Percentiles rank a stretch among this genome's conserved stretches.
phyloP scores from a whole-genome alignment of 1,284 basidiomycete genomes.

The Sporisorium scitamineum region DNA sequence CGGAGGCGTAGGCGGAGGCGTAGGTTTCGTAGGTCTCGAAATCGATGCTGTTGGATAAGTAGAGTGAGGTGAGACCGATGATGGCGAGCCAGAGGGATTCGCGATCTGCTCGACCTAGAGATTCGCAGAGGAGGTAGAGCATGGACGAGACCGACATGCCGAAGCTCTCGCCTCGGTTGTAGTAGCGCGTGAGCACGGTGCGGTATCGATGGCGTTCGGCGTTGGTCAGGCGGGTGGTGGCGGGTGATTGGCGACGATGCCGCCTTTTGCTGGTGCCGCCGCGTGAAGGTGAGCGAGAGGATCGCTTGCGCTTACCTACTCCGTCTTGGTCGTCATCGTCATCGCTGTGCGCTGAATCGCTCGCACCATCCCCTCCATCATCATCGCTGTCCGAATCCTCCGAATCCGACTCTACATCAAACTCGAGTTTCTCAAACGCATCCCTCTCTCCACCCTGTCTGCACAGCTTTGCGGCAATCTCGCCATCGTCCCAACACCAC shows the following conservation, averaged over 20 bases:
- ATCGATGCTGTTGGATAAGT: constrained; percentile 86
- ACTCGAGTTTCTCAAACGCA: constrained; percentile 60
- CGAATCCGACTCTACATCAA: constrained; percentile 60
- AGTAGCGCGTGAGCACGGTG: constrained; percentile 74
- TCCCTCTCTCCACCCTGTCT: constrained; percentile 48
- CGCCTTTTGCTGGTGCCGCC: constrained; percentile 10
- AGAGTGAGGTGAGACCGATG: constrained; percentile 92
- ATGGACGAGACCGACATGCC: constrained; percentile 90
- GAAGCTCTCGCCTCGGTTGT: constrained; percentile 84
- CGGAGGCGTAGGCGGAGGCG: constrained; percentile 56
- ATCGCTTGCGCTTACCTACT: constrained; percentile 36
- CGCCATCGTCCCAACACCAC: constrained; percentile 67
- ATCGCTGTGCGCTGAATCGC: constrained; percentile 25
- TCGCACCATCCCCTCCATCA: constrained; percentile 45
- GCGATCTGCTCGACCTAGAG: constrained; percentile 89
- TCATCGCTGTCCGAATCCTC: constrained; percentile 74
- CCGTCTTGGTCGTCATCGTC: constrained; percentile 49
- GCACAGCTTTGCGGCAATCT: constrained; percentile 48
- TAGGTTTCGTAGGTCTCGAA: constrained; percentile 81
- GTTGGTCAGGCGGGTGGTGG: constrained; percentile 26
- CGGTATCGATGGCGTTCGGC: constrained; percentile 55
- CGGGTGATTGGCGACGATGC: constrained; percentile 9
- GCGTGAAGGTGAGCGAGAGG: constrained; percentile 12
- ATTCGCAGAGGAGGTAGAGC: constrained; percentile 88
- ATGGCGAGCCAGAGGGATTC: constrained; percentile 94